These are phyloP conservation scores for Eucalyptus globulus DNA, from an alignment of 345 rosid genomes.

Conservation along the genomic window DNA sequence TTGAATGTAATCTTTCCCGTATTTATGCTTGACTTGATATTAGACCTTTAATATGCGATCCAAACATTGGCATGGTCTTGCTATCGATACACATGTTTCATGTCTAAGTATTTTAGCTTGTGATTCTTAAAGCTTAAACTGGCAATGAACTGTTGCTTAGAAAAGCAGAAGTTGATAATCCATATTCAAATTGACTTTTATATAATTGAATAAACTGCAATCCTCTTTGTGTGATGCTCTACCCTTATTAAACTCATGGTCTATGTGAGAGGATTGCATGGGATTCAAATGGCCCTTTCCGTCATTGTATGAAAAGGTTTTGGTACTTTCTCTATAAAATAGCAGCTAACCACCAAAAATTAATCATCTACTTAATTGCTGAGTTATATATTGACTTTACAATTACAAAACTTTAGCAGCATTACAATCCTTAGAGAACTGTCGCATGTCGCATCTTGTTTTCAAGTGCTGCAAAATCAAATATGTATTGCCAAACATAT, in stretches of 20 bases:
- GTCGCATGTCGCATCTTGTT: not conserved
- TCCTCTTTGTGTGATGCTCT: no score
- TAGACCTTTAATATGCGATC: not conserved
- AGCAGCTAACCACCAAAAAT: not conserved
- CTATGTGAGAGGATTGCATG: not conserved
- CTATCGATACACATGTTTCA: not conserved
- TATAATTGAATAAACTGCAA: no score
- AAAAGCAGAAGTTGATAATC: not conserved
- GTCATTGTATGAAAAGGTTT: not conserved
- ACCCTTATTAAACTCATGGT: no score
- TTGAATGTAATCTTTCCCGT: constrained; percentile 41
- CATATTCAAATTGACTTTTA: no score
- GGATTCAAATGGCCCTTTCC: not conserved
- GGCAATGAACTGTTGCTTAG: not conserved
- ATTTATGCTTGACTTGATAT: not conserved
- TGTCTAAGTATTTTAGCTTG: not conserved
- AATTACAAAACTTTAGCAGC: not conserved
- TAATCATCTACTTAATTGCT: not conserved
- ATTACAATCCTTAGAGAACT: not conserved
- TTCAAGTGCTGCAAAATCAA: not conserved
- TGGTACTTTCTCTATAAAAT: not conserved
- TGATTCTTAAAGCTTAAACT: not conserved
- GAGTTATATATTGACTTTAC: not conserved
- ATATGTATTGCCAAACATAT: not conserved
- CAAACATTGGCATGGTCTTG: not conserved